A percentile compares a stretch with the other conserved stretches of the same genome.
Conservation (phyloP, 2,329 filamentous ascomycete genomes). For the Lizonia empirigonia region DNA sequence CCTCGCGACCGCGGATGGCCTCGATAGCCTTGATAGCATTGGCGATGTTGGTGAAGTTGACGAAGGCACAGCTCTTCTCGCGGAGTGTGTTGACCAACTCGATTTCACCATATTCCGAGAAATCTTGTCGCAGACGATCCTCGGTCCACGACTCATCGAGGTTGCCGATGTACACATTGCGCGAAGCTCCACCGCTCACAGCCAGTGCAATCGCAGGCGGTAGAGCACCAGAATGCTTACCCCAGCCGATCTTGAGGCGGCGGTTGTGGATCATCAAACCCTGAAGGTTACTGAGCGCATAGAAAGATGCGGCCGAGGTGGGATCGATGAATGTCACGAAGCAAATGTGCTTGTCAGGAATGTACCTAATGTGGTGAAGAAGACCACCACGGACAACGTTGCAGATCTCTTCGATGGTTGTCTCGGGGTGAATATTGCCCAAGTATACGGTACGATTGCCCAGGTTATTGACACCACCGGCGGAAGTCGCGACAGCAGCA, state of each 20-base stretch:
- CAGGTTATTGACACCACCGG: slow-evolving; percentile 95
- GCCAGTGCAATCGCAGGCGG: slow-evolving; percentile 95
- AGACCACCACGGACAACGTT: slow-evolving; percentile 96
- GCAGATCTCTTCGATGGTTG: slow-evolving; percentile 98
- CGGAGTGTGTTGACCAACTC: slow-evolving; percentile 95
- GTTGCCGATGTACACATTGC: slow-evolving; percentile 98
- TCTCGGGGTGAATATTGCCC: slow-evolving; percentile 98
- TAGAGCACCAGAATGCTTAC: slow-evolving; percentile 95
- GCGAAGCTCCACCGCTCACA: slow-evolving; percentile 94
- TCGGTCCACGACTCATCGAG: slow-evolving; percentile 97
- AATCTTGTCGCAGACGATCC: slow-evolving; percentile 93
- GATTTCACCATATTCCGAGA: slow-evolving; percentile 96
- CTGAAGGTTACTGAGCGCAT: slow-evolving; percentile 94
- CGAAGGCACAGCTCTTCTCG: slow-evolving; percentile 99
- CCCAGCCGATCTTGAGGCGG: slow-evolving; percentile 97
- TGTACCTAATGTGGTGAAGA: slow-evolving; percentile 97
- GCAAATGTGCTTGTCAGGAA: slow-evolving; percentile 99
- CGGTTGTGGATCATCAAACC: slow-evolving; percentile 99
- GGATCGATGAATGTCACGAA: slow-evolving; percentile 99
- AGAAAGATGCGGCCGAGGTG: slow-evolving; percentile 96
- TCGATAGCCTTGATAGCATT: slow-evolving; percentile 99
- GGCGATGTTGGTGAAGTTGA: slow-evolving; percentile 99
- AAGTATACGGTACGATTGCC: slow-evolving; percentile 98
- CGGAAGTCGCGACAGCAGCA: slow-evolving; percentile 93
- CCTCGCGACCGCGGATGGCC: slow-evolving; percentile 89